A percentile compares a stretch with the other conserved stretches of the same genome.
phyloP scores from a whole-genome alignment of 2,329 filamentous ascomycete species.

The Fusarium falciforme region DNA sequence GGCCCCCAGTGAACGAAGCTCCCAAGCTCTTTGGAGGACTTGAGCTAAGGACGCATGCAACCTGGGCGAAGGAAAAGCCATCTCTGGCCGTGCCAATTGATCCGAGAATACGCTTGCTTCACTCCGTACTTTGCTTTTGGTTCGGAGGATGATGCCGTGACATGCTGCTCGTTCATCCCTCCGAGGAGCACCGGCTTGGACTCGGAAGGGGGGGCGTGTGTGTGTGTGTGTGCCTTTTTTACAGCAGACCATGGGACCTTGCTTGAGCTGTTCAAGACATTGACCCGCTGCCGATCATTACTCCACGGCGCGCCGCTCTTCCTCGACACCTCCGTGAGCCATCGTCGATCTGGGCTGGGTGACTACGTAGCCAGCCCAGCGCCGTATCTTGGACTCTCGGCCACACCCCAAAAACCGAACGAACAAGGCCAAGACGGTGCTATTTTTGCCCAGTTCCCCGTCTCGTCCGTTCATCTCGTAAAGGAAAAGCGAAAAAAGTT shows the following conservation, averaged over 20 bases:
- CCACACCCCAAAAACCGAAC: background rate
- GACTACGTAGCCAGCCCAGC: conserved; percentile 13
- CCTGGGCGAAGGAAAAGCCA: background rate
- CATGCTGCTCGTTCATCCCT: background rate
- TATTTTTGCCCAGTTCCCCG: conserved; percentile 20
- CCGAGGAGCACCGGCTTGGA: background rate
- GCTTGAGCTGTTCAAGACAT: conserved; percentile 6
- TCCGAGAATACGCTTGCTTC: background rate
- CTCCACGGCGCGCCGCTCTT: conserved; percentile 21
- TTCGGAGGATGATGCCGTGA: conserved; percentile 10
- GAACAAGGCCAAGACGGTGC: conserved; percentile 7
- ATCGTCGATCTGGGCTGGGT: conserved; percentile 32
- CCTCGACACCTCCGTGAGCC: conserved; percentile 19
- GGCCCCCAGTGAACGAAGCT: background rate
- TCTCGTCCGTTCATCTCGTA: background rate
- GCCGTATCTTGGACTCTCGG: background rate
- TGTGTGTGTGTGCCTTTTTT: conserved; percentile 1
- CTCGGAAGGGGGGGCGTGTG: conserved; percentile 7
- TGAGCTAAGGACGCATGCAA: conserved; percentile 6
- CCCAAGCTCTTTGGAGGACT: background rate
- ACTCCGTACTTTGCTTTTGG: background rate
- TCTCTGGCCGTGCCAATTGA: background rate
- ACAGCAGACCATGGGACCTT: conserved; percentile 10
- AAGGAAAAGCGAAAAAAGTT: background rate
- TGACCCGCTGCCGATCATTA: conserved; percentile 31